A percentile compares a stretch with the other conserved stretches of the same genome.
Evolutionary conservation across 139 green algal species (phyloP).

Genomic region (Chara braunii): DNA sequence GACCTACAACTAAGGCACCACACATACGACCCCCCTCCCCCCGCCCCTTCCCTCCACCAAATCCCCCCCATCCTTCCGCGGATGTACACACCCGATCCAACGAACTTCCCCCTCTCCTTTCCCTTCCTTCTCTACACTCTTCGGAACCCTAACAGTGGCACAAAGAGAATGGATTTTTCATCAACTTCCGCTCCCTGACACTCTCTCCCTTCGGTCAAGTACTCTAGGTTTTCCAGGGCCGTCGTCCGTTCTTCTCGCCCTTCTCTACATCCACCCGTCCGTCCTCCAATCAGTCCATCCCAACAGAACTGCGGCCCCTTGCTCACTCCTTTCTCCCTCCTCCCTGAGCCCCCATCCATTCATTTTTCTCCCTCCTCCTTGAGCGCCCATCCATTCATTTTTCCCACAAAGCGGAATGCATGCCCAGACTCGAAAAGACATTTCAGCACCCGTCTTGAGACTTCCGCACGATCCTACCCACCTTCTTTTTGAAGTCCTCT

Average conservation of each 20-base stretch:
- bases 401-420: neutral
- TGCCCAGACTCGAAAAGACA: neutral
- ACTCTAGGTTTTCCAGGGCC: neutral
- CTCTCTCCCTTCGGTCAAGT: too few relatives aligned
- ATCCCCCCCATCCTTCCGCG: neutral
- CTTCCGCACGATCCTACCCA: conserved; percentile 76
- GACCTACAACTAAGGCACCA: too few relatives aligned
- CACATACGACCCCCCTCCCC: neutral
- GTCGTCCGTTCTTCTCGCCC: neutral
- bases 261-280: neutral
- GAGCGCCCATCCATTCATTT: neutral
- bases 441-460: conserved; percentile 64
- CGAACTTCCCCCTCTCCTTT: neutral
- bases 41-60: neutral
- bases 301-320: neutral
- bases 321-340: neutral
- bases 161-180: neutral
- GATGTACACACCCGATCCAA: neutral
- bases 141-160: neutral
- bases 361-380: neutral
- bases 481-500: conserved; percentile 82
- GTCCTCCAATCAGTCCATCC: neutral
- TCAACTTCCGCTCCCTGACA: too few relatives aligned
- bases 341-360: neutral
- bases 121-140: neutral